Base-by-base conservation (phyloP, 495 filamentous ascomycete species). In the Penicillium silybi region DNA sequence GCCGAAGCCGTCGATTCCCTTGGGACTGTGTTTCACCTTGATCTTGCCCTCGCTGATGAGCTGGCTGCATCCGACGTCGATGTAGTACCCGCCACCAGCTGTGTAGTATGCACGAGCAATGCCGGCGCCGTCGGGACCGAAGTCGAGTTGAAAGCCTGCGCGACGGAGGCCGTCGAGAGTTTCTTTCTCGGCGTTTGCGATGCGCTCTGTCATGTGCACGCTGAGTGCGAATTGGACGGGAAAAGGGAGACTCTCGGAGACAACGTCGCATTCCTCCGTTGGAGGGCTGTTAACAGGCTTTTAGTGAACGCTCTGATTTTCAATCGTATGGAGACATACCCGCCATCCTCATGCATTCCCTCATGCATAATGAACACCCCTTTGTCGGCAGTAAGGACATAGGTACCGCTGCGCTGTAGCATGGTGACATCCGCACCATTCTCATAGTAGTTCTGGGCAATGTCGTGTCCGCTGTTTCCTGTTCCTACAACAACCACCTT, bases 381-480 rank as follows among this genome's bases (percentile, higher is more conserved):
- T 22, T 77, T 79, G 6, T 85, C 72, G 38, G 74, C 79, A 6
- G 80, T 80, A n/a, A 92, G 70, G 11, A 95, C 85, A 54, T 80
- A 85, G 0, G 90, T 92, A 5, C 81, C 82, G 0, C 83, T 83
- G 13, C 90, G 80, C 70, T 95, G 90, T 5, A 95, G 65, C 67
- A 95, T 82, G 18, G 88, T 92, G 4, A 91, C 86, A 19, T 87
- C 76, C 23, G 71, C 69, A 0, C 90, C 90, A 29, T 87, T 84
- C 52, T 92, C 87, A 63, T 84, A 84, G 59, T 78, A 92, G 60
- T 92, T 85, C 65, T 92, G 86, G 11, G 87, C 85, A 54, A 93
- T 93, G 59, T 93, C 90, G 57, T 92, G 85, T n/a, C 80, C 81
- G 16, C 86, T 90, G 61, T 91, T 93, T 61, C 89, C 88, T 39